These are phyloP conservation scores for Eruca vesicaria DNA, from an alignment of 441 rosid genomes.

Conservation along the genomic window DNA sequence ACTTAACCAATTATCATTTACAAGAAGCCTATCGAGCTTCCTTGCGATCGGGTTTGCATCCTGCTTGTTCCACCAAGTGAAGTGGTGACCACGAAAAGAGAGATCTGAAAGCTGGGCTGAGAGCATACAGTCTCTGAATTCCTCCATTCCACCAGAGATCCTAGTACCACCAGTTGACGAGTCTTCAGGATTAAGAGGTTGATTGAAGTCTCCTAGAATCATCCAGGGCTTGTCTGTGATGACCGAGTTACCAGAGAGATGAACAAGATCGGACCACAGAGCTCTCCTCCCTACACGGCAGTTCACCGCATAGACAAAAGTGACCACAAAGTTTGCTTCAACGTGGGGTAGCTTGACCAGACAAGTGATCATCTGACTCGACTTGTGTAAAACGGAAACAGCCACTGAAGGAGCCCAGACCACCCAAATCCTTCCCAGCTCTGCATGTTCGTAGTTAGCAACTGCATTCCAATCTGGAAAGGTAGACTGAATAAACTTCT, in stretches of 20 bases:
- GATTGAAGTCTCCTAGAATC: background rate
- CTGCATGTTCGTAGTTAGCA: background rate
- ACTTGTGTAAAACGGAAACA: background rate
- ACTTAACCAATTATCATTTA: background rate
- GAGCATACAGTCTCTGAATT: background rate
- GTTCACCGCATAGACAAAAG: background rate
- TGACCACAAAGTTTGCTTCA: background rate
- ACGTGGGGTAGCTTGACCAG: background rate
- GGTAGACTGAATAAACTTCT: background rate
- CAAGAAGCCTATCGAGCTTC: background rate
- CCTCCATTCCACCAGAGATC: background rate
- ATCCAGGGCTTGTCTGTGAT: background rate
- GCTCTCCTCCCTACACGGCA: background rate
- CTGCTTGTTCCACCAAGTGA: background rate
- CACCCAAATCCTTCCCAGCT: background rate
- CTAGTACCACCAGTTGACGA: background rate
- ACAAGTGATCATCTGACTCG: background rate
- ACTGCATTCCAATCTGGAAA: background rate
- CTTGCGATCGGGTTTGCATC: accelerated
- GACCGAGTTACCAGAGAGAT: background rate
- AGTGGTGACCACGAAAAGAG: background rate
- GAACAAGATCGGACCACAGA: no score
- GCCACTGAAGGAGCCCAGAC: background rate
- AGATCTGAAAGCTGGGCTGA: background rate
- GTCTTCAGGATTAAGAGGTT: background rate